Base-by-base conservation (phyloP, 306 rosid genomes). In the Psophocarpus tetragonolobus region DNA sequence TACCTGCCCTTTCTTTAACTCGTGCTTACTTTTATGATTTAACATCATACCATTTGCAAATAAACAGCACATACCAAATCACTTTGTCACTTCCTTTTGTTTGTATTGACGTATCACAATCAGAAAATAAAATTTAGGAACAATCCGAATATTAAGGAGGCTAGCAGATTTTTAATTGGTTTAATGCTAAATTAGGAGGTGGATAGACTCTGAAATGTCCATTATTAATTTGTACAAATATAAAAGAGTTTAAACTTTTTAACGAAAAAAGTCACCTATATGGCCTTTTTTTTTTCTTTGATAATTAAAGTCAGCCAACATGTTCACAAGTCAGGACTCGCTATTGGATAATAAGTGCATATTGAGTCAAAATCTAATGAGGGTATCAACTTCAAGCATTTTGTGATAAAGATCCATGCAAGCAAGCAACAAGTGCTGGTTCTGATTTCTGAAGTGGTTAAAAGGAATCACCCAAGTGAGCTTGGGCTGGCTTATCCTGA, bases 341-440 rank as follows among this genome's bases (percentile, higher is more conserved):
- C 57, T 69, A 58, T 50, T 36, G 66, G 73, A 42, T 50, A 64
- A 30, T 51, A 44, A 62, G 62, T 73, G 89, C 76, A 68, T 30
- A 45, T 81, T 44, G 76, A 58, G 86, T 82, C 86, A 76, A 75
- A 56, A 66, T 84, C 71, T 75, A 33, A 68, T 79, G 29, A 14
- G 67, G 64, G 80, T 45, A 81, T 75, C 77, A 80, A 79, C 51
- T 64, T 44, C 47, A 77, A 74, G 85, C 48, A 68, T 65, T 61
- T 77, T 76, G 36, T 35, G 73, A 71, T 36, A 87, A 73, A 58
- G 83, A 83, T 80, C 83, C 82, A 74, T 74, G 81, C 81, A 75
- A 81, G 74, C 77, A 77, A 65, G 76, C 76, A 73, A 77, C 84
- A 61, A 68, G 36, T 47, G 48, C 60, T 56, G 78, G 79, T 83